Evolutionary conservation across 139 green algal species (phyloP).

Genomic region (Picocystis salinarum): DNA sequence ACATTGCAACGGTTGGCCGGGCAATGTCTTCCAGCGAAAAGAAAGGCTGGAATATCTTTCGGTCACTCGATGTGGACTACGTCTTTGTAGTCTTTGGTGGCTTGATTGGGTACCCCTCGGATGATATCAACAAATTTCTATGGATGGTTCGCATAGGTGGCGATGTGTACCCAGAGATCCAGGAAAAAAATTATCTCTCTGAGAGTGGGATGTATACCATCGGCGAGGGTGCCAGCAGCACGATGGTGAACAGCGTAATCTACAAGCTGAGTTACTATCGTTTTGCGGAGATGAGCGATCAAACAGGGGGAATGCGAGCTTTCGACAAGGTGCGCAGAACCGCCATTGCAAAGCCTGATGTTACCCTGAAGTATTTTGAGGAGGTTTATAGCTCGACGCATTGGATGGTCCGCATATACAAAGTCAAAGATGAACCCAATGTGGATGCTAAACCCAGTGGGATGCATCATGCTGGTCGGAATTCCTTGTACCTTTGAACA

Average conservation of each 20-base stretch:
- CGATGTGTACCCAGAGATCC: conserved; percentile 72
- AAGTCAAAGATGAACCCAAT: neutral
- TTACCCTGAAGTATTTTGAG: conserved; percentile 66
- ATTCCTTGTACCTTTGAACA: too few species aligned
- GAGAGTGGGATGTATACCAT: neutral
- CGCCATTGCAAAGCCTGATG: neutral
- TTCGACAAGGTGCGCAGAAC: conserved; percentile 5
- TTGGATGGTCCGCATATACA: conserved; percentile 60
- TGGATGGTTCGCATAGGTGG: conserved; percentile 85
- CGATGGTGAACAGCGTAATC: conserved; percentile 52
- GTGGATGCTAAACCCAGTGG: too few species aligned
- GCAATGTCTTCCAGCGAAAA: conserved; percentile 6
- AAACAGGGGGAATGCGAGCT: neutral
- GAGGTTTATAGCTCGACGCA: conserved; percentile 80
- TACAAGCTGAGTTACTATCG: conserved; percentile 81
- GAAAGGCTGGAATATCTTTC: conserved; percentile 48
- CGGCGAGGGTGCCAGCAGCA: conserved; percentile 18
- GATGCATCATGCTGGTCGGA: too few species aligned
- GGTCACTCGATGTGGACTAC: conserved; percentile 75
- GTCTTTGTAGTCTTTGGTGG: conserved; percentile 92
- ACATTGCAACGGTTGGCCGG: conserved; percentile 76
- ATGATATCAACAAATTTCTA: conserved; percentile 97
- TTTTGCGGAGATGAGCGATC: conserved; percentile 9
- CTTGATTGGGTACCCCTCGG: conserved; percentile 56
- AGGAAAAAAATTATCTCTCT: conserved; percentile 70